phyloP scores from a whole-genome alignment of 2,329 filamentous ascomycete genomes.

The Pleomassaria siparia region DNA sequence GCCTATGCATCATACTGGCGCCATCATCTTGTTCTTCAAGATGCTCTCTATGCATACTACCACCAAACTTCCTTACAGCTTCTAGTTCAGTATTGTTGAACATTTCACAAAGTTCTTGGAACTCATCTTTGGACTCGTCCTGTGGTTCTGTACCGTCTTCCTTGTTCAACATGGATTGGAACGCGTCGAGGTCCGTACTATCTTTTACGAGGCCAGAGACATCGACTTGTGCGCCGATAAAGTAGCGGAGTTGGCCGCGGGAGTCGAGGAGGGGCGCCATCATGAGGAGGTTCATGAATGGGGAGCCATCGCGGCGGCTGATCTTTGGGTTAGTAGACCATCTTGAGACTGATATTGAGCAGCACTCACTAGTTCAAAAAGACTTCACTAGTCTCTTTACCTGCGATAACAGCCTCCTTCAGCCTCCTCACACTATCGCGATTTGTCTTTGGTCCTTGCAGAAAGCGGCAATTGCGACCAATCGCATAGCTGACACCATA shows the following conservation, averaged over 20 bases:
- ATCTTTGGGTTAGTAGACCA: constrained; percentile 5
- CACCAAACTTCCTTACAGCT: constrained; percentile 64
- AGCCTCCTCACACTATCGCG: constrained; percentile 63
- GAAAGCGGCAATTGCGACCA: constrained; percentile 75
- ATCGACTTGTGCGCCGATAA: constrained; percentile 73
- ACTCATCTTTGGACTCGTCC: constrained; percentile 58
- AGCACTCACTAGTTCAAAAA: constrained; percentile 70
- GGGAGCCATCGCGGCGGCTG: constrained; percentile 69
- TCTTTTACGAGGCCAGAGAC: constrained; percentile 69
- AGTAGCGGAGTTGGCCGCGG: constrained; percentile 66
- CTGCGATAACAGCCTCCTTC: constrained; percentile 60
- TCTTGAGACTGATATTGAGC: neutral
- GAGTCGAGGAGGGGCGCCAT: constrained; percentile 71
- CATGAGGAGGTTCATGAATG: constrained; percentile 77
- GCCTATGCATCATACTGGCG: constrained; percentile 37
- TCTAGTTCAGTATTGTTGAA: constrained; percentile 68
- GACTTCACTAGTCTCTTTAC: constrained; percentile 72
- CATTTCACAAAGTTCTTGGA: constrained; percentile 68
- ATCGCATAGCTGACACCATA: constrained; percentile 74
- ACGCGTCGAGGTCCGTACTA: constrained; percentile 64
- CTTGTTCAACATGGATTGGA: constrained; percentile 52
- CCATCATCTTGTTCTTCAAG: constrained; percentile 52
- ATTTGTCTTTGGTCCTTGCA: constrained; percentile 74
- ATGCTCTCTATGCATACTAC: constrained; percentile 62
- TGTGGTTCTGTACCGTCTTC: constrained; percentile 31